Base-by-base conservation (phyloP, 2,329 filamentous ascomycete species). In the Claviceps sp. region DNA sequence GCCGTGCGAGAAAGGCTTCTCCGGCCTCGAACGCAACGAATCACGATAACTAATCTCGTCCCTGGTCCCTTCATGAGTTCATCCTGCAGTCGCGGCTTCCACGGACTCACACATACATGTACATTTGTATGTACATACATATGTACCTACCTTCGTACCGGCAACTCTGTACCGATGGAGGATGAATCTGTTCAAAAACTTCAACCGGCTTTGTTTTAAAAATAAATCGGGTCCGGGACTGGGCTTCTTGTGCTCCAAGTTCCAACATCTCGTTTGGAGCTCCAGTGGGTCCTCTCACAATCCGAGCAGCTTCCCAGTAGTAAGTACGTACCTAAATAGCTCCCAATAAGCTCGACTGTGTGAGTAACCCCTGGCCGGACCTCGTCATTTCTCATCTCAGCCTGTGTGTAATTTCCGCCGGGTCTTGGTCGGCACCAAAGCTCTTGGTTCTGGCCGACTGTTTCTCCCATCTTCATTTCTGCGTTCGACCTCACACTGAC, bases 321-420 rank as follows among this genome's bases (percentile, higher is more conserved):
- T 22, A 22, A 22, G 24, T 24, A 24, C 24, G 5, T 24, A 24
- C 24, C 24, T 24, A 22, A 22, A 7, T 30, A 11, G 3, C 22
- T 24, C 30, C 41, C n/a, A 30, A 3, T 34, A 26, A 22, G 24
- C 43, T 42, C 34, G 42, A 39, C 39, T 44, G 34, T 44, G 16
- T 41, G n/a, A 34, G 26, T 45, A 39, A 44, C 40, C 39, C 26
- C 45, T 22, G 26, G 48, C 48, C 40, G 52, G 52, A 54, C 49
- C 45, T 54, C 45, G 45, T 54, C 49, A 48, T 54, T 47, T 51
- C 45, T 41, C 39, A 26, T 51, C 45, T 41, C 39, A 26, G 39
- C 8, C 14, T 26, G 40, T 45, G 34, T 48, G 30, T 24, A 51
- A 46, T 54, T 54, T 51, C 49, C 49, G 47, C 26, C 37, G 34